Percentiles rank a stretch among this genome's conserved stretches.
These are phyloP conservation scores for Colletotrichum sp. DNA, from an alignment of 2,329 filamentous ascomycete genomes.

Conservation along the genomic window DNA sequence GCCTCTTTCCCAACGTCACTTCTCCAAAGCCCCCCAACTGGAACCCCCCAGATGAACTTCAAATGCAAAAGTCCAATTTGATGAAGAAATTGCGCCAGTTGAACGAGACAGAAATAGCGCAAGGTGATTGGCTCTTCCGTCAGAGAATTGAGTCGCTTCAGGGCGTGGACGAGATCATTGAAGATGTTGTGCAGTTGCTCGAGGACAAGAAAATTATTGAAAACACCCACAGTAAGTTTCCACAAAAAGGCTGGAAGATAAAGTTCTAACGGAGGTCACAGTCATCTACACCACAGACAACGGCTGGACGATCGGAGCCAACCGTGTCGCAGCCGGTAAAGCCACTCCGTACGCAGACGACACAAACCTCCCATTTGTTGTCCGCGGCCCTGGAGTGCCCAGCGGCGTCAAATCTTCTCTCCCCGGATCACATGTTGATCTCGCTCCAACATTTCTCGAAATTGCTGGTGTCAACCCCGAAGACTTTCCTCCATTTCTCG, in stretches of 20 bases:
- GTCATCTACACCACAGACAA: slow-evolving; percentile 32
- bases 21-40: slow-evolving; percentile 26
- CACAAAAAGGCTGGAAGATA: background rate
- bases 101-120: slow-evolving; percentile 21
- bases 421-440: slow-evolving; percentile 29
- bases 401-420: slow-evolving; percentile 21
- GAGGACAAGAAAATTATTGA: slow-evolving; percentile 27
- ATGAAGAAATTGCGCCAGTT: slow-evolving; percentile 21
- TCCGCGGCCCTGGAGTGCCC: slow-evolving; percentile 30
- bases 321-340: slow-evolving; percentile 31
- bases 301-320: slow-evolving; percentile 31
- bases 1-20: slow-evolving; percentile 21
- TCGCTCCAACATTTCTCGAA: slow-evolving; percentile 32
- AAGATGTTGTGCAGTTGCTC: slow-evolving; percentile 31
- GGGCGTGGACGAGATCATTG: slow-evolving; percentile 37
- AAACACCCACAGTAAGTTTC: slow-evolving; percentile 26
- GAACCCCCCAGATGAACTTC: slow-evolving; percentile 24
- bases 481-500: slow-evolving; percentile 30
- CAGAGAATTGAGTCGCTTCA: slow-evolving; percentile 26
- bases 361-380: slow-evolving; percentile 32
- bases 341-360: slow-evolving; percentile 31
- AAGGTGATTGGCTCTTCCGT: slow-evolving; percentile 23
- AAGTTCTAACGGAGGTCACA: background rate
- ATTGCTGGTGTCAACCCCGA: slow-evolving; percentile 17
- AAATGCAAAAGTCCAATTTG: slow-evolving; percentile 23